Evolutionary conservation across 179 eudicot species (phyloP).

Genomic region (Actinidia chinensis): DNA sequence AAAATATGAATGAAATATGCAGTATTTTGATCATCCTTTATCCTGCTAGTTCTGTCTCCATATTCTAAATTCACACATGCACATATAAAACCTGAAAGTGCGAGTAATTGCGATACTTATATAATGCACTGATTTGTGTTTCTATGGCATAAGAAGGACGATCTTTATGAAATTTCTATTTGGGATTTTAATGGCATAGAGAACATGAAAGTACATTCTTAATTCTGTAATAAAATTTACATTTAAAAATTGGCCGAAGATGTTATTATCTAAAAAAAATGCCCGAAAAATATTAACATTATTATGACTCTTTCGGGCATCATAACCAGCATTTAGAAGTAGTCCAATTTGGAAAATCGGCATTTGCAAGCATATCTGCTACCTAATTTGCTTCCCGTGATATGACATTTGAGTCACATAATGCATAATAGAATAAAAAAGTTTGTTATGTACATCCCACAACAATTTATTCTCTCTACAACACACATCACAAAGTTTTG

Average conservation of each 20-base stretch:
- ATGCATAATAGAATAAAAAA: no score
- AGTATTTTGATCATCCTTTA: not conserved
- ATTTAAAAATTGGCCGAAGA: not conserved
- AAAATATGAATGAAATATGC: not conserved
- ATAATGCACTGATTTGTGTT: no score
- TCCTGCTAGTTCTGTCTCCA: not conserved
- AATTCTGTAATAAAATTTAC: not conserved
- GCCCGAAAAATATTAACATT: no score
- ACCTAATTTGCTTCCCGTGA: no score
- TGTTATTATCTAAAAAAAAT: not conserved
- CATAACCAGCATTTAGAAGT: no score
- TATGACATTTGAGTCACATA: not conserved
- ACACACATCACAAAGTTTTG: not conserved
- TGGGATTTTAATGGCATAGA: not conserved
- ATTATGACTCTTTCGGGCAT: no score
- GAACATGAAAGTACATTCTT: not conserved
- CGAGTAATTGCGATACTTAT: no score
- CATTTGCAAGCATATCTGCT: no score
- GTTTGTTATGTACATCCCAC: constrained; percentile 1
- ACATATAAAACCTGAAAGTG: no score
- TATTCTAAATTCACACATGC: not conserved
- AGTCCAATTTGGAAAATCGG: no score
- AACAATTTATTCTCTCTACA: not conserved
- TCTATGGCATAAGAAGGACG: no score
- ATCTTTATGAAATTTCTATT: not conserved